A percentile compares a stretch with the other conserved stretches of the same genome.
phyloP scores from a whole-genome alignment of 371 early-diverging fungal genomes.

The Capillidium heterosporum region DNA sequence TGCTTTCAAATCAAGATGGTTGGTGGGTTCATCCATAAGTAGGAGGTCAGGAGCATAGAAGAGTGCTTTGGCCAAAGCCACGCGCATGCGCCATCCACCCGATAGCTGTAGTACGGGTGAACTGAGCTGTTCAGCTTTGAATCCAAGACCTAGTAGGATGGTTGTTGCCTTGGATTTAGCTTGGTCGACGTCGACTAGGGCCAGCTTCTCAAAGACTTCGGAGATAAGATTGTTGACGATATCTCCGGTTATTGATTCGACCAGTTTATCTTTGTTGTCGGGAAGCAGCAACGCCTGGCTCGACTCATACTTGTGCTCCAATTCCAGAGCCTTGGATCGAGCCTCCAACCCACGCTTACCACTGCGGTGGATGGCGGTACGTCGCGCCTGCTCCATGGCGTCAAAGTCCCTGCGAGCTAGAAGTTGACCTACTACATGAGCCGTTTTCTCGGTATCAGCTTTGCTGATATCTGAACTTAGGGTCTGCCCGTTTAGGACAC shows the following conservation, averaged over 20 bases:
- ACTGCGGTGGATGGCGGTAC: slow-evolving; percentile 49
- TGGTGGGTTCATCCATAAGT: slow-evolving; percentile 78
- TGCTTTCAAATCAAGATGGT: slow-evolving; percentile 64
- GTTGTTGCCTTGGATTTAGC: slow-evolving; percentile 34
- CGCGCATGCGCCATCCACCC: slow-evolving; percentile 83
- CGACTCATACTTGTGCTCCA: slow-evolving; percentile 19
- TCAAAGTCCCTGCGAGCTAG: slow-evolving; percentile 16
- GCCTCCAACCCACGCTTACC: slow-evolving; percentile 65
- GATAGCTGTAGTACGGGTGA: slow-evolving; percentile 31
- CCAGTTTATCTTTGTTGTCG: not conserved
- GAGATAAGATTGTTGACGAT: slow-evolving; percentile 24
- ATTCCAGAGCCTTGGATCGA: slow-evolving; percentile 35
- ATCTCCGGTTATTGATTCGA: not conserved
- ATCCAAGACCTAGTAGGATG: slow-evolving; percentile 39
- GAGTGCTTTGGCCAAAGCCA: slow-evolving; percentile 64
- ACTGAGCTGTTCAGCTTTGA: slow-evolving; percentile 19
- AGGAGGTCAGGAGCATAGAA: slow-evolving; percentile 58
- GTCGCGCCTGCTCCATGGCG: slow-evolving; percentile 26
- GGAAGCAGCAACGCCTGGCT: slow-evolving; percentile 8
- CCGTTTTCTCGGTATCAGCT: slow-evolving; percentile 6
- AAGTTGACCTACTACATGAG: slow-evolving; percentile 8
- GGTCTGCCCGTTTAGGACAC: too few species aligned
- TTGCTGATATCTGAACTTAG: too few species aligned
- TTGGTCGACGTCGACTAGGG: slow-evolving; percentile 24
- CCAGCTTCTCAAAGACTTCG: slow-evolving; percentile 24